A percentile compares a stretch with the other conserved stretches of the same genome.
phyloP scores from a whole-genome alignment of 106 monocot species.

The Xerophyta viscosa region DNA sequence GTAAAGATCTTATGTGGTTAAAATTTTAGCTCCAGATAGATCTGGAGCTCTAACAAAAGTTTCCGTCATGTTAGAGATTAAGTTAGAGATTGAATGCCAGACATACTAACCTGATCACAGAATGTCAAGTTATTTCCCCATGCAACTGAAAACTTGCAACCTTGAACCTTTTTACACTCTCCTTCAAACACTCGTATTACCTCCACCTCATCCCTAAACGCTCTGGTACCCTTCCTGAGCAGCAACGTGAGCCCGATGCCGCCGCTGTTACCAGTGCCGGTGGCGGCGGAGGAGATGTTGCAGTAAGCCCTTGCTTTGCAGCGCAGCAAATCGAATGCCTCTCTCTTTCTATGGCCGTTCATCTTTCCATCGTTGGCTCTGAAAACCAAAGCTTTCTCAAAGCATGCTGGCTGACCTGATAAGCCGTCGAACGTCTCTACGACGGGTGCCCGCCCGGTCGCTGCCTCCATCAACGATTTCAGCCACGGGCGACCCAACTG shows the following conservation, averaged over 20 bases:
- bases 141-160: not conserved
- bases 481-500: not conserved
- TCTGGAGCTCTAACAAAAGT: no score
- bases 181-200: constrained; percentile 14
- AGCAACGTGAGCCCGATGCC: constrained; percentile 2
- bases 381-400: not conserved
- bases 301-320: constrained; percentile 4
- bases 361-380: not conserved
- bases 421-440: not conserved
- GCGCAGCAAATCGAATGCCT: not conserved
- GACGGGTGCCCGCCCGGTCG: not conserved
- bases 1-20: no score
- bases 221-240: constrained; percentile 13
- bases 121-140: constrained; percentile 8
- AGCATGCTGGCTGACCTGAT: not conserved
- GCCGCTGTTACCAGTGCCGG: not conserved
- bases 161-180: not conserved
- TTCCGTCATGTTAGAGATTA: no score
- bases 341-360: not conserved
- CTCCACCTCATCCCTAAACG: constrained; percentile 10
- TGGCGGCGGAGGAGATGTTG: not conserved
- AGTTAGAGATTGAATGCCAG: no score
- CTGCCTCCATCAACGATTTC: not conserved
- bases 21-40: no score
- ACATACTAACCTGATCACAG: constrained; percentile 7